Percentiles rank a stretch among this genome's conserved stretches.
phyloP scores from a whole-genome alignment of 371 early-diverging fungal genomes.

The Mycotypha africana region DNA sequence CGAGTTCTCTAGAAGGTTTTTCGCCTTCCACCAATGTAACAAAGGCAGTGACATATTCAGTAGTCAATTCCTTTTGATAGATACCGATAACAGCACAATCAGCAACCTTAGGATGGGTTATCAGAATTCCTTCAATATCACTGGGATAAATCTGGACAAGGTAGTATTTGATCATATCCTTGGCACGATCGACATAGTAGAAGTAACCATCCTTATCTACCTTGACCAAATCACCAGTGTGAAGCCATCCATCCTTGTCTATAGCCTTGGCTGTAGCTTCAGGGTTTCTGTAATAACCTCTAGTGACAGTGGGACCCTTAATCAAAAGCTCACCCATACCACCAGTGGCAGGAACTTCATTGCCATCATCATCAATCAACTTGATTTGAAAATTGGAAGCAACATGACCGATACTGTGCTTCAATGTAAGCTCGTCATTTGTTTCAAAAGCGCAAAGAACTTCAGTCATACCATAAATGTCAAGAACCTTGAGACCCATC shows the following conservation, averaged over 20 bases:
- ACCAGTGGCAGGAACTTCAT: constrained; percentile 24
- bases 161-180: constrained; percentile 67
- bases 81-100: constrained; percentile 68
- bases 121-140: constrained; percentile 27
- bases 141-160: constrained; percentile 26
- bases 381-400: neutral
- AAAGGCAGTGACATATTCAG: constrained; percentile 70
- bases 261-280: constrained; percentile 56
- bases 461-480: constrained; percentile 65
- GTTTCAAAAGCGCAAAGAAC: constrained; percentile 15
- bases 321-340: constrained; percentile 61
- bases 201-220: constrained; percentile 50
- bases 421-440: neutral
- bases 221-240: constrained; percentile 75
- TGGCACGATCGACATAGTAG: constrained; percentile 50
- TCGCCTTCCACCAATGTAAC: constrained; percentile 44
- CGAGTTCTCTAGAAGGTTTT: constrained; percentile 18
- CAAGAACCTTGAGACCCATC: constrained; percentile 40
- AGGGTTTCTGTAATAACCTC: constrained; percentile 52
- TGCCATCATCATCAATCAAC: constrained; percentile 1
- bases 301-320: constrained; percentile 66
- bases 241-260: constrained; percentile 62
- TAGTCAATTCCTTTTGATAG: constrained; percentile 43
- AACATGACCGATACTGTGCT: neutral
- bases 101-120: constrained; percentile 60